These are phyloP conservation scores for Acer negundo DNA, from an alignment of 345 rosid species.

Conservation along the genomic window DNA sequence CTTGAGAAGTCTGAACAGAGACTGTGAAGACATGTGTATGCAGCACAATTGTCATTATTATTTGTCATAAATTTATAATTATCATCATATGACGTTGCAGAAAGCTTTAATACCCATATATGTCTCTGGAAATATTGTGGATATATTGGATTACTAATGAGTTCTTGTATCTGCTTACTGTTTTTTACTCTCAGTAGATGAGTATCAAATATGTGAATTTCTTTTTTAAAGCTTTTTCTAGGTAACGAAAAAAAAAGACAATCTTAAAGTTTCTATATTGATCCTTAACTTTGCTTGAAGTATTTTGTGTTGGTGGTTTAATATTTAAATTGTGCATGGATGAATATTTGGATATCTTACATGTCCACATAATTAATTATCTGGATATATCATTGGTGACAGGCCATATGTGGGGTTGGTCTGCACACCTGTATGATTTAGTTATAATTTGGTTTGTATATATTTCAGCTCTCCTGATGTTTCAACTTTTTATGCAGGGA, in stretches of 20 bases:
- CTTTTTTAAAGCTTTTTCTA: no score
- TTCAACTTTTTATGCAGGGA: constrained; percentile 46
- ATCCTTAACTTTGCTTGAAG: no score
- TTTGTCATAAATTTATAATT: no score
- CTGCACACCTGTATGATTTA: no score
- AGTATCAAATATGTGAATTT: neutral
- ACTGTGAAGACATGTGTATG: neutral
- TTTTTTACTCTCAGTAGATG: neutral
- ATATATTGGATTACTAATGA: neutral
- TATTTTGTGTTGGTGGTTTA: no score
- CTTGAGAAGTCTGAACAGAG: neutral
- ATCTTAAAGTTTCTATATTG: neutral
- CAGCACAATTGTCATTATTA: neutral
- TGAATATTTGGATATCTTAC: neutral
- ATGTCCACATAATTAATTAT: no score
- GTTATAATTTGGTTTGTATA: no score
- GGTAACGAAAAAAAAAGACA: no score
- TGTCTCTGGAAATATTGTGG: neutral
- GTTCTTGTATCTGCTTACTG: neutral
- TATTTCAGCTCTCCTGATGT: neutral
- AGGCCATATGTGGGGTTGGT: neutral
- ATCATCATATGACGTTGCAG: neutral
- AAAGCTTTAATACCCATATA: neutral
- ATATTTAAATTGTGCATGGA: no score
- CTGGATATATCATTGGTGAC: neutral